Base-by-base conservation (phyloP, 2,329 filamentous ascomycete species). In the Parastagonospora nodorum region DNA sequence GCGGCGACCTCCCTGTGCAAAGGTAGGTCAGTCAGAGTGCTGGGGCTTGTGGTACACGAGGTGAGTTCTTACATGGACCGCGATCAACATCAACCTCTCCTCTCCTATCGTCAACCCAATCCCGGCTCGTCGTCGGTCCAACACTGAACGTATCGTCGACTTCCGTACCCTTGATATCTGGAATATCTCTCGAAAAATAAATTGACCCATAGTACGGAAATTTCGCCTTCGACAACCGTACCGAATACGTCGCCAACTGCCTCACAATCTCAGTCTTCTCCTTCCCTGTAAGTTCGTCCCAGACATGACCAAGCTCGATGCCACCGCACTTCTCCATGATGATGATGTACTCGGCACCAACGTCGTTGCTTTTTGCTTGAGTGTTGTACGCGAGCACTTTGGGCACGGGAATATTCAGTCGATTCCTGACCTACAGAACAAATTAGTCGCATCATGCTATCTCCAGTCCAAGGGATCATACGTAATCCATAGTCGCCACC, bases 401-500 rank as follows among this genome's bases (percentile, higher is more conserved):
- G 8, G 69, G 67, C 19, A 58, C 53, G 15, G 68, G 69, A 8
- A 58, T 65, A 10, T 56, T 41, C 8, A 68, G 53, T 12, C 53
- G 44, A 28, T 60, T 53, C n/a, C 58, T 56, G 11, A 58, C 45
- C 62, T 69, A 16, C 8, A 4, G 33, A 32, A 33, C 33, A 3
- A 16, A 36, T 50, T 40, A 44, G 33, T 32, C 28, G 43, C 12
- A 43, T 11, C 33, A 10, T 9, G 14, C 30, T 14, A 19, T 46
- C 19, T 10, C 14, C 15, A 15, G 43, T 47, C 24, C 27, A 15
- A 16, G 10, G 29, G 19, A 41, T 46, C 47, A 10, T 47, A 53
- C 46, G 33, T 51, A 49, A 19, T 51, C 33, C 67, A 72, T 70
- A 2, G 68, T 73, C 4, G 70, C 71, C 8, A 70, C 64, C 48